These are phyloP conservation scores for Aspergillus pseudonomiae DNA, from an alignment of 2,329 filamentous ascomycete genomes.

Conservation along the genomic window DNA sequence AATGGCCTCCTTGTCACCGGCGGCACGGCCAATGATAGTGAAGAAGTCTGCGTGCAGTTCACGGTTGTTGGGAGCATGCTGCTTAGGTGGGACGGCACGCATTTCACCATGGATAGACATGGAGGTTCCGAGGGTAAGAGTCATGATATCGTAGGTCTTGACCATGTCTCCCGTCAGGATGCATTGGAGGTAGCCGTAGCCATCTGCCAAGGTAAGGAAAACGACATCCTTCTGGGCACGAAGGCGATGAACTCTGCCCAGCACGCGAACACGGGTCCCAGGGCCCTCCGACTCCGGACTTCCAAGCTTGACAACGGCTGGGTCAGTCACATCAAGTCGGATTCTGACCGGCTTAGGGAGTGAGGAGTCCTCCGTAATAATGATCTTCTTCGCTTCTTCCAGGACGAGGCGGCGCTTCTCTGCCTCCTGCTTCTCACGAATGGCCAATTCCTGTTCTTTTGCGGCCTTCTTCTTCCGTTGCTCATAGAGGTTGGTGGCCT, in stretches of 20 bases:
- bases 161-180: conserved; percentile 79
- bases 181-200: conserved; percentile 83
- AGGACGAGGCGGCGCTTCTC: conserved; percentile 71
- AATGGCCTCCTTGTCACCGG: conserved; percentile 86
- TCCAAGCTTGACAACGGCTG: conserved; percentile 59
- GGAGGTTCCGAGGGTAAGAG: conserved; percentile 83
- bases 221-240: conserved; percentile 81
- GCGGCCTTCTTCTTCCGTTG: conserved; percentile 81
- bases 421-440: conserved; percentile 72
- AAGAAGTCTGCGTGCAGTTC: conserved; percentile 92
- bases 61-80: conserved; percentile 78
- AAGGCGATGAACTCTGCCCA: conserved; percentile 80
- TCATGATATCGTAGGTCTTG: conserved; percentile 89
- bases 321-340: conserved; percentile 71
- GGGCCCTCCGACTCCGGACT: conserved; percentile 59
- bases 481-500: conserved; percentile 74
- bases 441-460: conserved; percentile 73
- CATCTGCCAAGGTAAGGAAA: conserved; percentile 84
- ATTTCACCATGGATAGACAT: conserved; percentile 83
- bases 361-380: conserved; percentile 69
- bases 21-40: conserved; percentile 75
- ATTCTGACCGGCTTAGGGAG: conserved; percentile 76
- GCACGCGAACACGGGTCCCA: conserved; percentile 76
- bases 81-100: conserved; percentile 74
- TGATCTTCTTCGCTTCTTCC: conserved; percentile 80